Evolutionary conservation across 2,329 filamentous ascomycete species (phyloP).

Genomic region (Fusarium sp.): DNA sequence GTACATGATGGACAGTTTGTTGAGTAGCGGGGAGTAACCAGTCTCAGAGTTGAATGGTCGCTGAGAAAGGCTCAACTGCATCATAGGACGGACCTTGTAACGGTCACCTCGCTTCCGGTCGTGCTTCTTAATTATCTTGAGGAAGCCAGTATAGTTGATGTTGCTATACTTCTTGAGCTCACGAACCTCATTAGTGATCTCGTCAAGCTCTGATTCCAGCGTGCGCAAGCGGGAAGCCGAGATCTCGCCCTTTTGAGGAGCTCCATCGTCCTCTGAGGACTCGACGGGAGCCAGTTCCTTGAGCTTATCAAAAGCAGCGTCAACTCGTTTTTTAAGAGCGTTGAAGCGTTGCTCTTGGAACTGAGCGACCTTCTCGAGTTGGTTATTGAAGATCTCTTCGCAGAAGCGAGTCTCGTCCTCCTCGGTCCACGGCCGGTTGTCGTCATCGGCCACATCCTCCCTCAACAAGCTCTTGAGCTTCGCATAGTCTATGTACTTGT

Average conservation of each 20-base stretch:
- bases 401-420: conserved; percentile 94
- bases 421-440: conserved; percentile 79
- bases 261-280: conserved; percentile 60
- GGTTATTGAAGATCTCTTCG: conserved; percentile 91
- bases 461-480: conserved; percentile 91
- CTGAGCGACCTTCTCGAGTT: conserved; percentile 91
- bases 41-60: conserved; percentile 92
- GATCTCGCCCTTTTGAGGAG: conserved; percentile 57
- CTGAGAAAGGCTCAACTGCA: conserved; percentile 88
- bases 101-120: conserved; percentile 88
- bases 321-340: conserved; percentile 62
- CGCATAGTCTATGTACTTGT: conserved; percentile 93
- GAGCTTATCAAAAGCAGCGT: conserved; percentile 72
- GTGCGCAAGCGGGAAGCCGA: conserved; percentile 69
- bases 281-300: conserved; percentile 74
- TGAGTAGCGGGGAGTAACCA: conserved; percentile 88
- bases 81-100: conserved; percentile 90
- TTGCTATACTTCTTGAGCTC: conserved; percentile 95
- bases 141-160: conserved; percentile 96
- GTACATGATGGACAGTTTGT: conserved; percentile 94
- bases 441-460: conserved; percentile 75
- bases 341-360: conserved; percentile 86
- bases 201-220: conserved; percentile 82
- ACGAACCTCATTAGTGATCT: conserved; percentile 88
- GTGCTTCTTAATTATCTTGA: conserved; percentile 99